These are phyloP conservation scores for Moringa oleifera DNA, from an alignment of 345 rosid genomes.

Conservation along the genomic window DNA sequence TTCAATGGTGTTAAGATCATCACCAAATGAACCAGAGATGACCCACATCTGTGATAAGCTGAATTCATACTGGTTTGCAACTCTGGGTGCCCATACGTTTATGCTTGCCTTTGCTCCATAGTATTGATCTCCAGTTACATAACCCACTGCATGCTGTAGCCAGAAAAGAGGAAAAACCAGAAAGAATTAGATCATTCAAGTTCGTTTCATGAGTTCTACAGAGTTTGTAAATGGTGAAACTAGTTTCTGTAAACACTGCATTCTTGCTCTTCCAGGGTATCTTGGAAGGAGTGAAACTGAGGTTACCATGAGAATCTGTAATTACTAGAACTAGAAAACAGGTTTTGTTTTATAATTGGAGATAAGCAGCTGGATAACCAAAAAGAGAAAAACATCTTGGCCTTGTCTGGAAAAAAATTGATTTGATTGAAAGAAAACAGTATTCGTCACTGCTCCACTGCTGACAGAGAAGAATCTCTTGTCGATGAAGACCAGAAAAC, in stretches of 20 bases:
- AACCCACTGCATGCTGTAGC: constrained; percentile 92
- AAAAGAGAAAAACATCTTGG: background rate
- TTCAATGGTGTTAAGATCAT: constrained; percentile 96
- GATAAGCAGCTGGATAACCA: constrained; percentile 2
- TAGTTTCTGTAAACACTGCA: too few species aligned
- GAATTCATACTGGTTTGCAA: constrained; percentile 75
- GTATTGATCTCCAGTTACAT: constrained; percentile 72
- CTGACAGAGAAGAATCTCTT: too few species aligned
- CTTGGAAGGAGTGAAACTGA: constrained; percentile 10
- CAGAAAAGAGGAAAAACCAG: too few species aligned
- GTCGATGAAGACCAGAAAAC: too few species aligned
- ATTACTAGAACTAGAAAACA: constrained; percentile 1
- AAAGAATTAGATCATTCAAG: too few species aligned
- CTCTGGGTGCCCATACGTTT: constrained; percentile 91
- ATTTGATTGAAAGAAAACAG: too few species aligned
- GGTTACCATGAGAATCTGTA: constrained; percentile 3
- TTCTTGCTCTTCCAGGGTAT: too few species aligned
- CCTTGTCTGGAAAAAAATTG: too few species aligned
- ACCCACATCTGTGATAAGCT: constrained; percentile 96
- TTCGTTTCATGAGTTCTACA: too few species aligned
- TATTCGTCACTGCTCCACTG: too few species aligned
- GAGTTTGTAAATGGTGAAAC: too few species aligned
- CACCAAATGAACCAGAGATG: constrained; percentile 84
- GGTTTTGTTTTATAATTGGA: background rate
- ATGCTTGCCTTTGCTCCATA: constrained; percentile 97